phyloP scores from a whole-genome alignment of 2,329 filamentous ascomycete species.

The Didymella sp. region DNA sequence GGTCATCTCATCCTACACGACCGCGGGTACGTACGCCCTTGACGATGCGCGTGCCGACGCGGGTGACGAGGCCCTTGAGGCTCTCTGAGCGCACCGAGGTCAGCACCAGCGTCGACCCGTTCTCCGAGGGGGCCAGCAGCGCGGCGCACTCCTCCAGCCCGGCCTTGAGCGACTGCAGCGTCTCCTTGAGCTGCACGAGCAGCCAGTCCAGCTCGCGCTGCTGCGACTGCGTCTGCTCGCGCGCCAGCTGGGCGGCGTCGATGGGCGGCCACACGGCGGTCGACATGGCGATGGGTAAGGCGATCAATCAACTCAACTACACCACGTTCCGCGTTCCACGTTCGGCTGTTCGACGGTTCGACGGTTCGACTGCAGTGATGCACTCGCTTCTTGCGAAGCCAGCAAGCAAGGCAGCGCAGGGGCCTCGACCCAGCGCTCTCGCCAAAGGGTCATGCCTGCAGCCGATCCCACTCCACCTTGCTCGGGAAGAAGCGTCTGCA shows the following conservation, averaged over 20 bases:
- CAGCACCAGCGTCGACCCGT: conserved; percentile 86
- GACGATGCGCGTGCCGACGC: conserved; percentile 87
- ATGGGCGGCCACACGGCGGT: conserved; percentile 68
- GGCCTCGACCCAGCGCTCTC: conserved; percentile 8
- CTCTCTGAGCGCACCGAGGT: conserved; percentile 86
- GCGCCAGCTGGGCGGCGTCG: conserved; percentile 57
- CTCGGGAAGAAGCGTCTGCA: background rate
- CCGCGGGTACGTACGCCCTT: conserved; percentile 72
- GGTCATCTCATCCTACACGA: too few species aligned
- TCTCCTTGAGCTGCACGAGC: conserved; percentile 65
- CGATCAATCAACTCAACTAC: background rate
- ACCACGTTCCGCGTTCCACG: too few species aligned
- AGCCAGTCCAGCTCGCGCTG: conserved; percentile 69
- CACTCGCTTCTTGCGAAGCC: conserved; percentile 5
- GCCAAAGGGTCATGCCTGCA: conserved; percentile 7
- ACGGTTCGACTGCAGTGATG: background rate
- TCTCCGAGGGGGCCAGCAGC: conserved; percentile 82
- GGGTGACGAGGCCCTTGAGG: conserved; percentile 90
- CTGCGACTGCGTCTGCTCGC: conserved; percentile 61
- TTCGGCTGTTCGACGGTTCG: too few species aligned
- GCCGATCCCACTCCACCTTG: background rate
- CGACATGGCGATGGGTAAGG: conserved; percentile 57
- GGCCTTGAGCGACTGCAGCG: conserved; percentile 66
- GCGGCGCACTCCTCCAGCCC: conserved; percentile 89
- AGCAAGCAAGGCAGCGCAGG: conserved; percentile 12